phyloP scores from a whole-genome alignment of 345 rosid species.

The Sapria himalayana region DNA sequence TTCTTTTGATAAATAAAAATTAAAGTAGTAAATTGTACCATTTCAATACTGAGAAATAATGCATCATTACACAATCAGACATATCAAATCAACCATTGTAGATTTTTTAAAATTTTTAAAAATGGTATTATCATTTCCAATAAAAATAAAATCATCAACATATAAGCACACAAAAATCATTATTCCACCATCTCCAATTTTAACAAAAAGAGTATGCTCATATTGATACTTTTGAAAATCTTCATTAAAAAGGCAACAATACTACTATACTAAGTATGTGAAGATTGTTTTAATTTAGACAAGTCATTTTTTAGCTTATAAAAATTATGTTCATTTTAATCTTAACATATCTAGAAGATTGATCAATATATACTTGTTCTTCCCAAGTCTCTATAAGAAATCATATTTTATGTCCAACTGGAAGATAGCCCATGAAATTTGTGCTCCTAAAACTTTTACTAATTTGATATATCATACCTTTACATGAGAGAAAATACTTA shows the following conservation, averaged over 20 bases:
- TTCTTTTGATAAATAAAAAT: slow-evolving; percentile 2
- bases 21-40: background rate
- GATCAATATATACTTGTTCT: background rate
- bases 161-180: background rate
- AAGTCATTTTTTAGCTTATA: background rate
- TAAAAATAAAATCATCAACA: slow-evolving; percentile 1
- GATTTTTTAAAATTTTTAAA: background rate
- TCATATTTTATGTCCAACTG: background rate
- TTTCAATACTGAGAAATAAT: background rate
- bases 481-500: too few relatives aligned
- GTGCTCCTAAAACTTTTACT: background rate
- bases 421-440: background rate
- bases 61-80: too few relatives aligned
- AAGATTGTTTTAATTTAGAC: too few relatives aligned
- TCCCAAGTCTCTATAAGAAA: too few relatives aligned
- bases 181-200: background rate
- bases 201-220: background rate
- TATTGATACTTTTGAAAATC: too few relatives aligned
- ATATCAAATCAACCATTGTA: background rate
- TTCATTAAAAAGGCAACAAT: too few relatives aligned
- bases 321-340: background rate
- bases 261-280: too few relatives aligned
- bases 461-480: background rate
- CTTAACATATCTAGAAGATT: background rate
- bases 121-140: background rate